Evolutionary conservation across 2,329 filamentous ascomycete genomes (phyloP).

Genomic region (Fusarium kyushuense): DNA sequence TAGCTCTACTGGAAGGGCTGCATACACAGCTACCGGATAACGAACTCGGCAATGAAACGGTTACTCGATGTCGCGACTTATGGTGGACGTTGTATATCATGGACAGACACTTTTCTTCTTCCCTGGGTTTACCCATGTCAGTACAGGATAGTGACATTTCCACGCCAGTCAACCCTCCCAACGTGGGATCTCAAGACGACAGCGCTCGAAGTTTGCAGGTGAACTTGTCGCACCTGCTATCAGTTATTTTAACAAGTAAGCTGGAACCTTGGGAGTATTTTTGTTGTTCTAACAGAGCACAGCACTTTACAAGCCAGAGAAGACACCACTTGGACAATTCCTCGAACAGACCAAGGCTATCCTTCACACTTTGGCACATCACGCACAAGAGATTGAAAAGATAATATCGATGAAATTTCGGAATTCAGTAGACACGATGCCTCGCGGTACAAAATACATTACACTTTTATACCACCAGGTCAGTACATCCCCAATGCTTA

Average conservation of each 20-base stretch:
- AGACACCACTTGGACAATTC: conserved; percentile 51
- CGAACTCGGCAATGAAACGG: conserved; percentile 50
- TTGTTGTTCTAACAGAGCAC: background rate
- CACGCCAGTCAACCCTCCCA: conserved; percentile 49
- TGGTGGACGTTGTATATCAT: conserved; percentile 59
- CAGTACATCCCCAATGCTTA: background rate
- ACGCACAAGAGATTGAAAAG: conserved; percentile 55
- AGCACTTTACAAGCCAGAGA: conserved; percentile 54
- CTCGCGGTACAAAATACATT: conserved; percentile 54
- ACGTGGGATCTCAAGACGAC: conserved; percentile 46
- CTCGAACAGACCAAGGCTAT: conserved; percentile 54
- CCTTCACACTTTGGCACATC: conserved; percentile 52
- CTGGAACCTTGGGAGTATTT: fast-evolving
- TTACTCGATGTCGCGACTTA: conserved; percentile 52
- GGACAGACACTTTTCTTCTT: conserved; percentile 56
- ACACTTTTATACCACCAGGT: conserved; percentile 57
- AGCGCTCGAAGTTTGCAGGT: conserved; percentile 52
- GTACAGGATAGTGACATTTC: conserved; percentile 56
- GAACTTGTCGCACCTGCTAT: conserved; percentile 52
- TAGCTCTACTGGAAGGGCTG: conserved; percentile 57
- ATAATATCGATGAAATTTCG: conserved; percentile 52
- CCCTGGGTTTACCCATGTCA: conserved; percentile 54
- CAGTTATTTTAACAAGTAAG: conserved; percentile 54
- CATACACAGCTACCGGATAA: conserved; percentile 56
- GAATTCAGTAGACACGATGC: conserved; percentile 53